Evolutionary conservation across 495 filamentous ascomycete species (phyloP).

Genomic region (Penicillium mononematosum): DNA sequence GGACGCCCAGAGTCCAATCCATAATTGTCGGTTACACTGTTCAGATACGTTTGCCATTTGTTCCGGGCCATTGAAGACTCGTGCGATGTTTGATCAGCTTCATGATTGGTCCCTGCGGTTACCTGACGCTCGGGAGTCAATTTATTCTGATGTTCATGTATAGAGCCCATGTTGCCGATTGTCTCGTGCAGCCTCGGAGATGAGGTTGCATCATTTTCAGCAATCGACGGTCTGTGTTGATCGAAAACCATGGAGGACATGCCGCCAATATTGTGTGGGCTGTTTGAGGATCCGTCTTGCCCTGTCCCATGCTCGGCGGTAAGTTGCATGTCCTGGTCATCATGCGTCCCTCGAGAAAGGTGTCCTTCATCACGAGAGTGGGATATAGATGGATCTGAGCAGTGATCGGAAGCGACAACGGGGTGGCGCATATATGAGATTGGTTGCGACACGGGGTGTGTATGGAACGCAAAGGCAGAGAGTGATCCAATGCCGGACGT

Average conservation of each 20-base stretch:
- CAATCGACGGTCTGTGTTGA: conserved; percentile 5
- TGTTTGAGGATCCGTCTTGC: neutral
- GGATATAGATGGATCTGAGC: conserved; percentile 4
- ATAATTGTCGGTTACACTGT: conserved; percentile 50
- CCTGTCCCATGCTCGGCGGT: neutral
- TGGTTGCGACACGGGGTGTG: conserved; percentile 36
- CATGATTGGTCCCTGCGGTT: neutral
- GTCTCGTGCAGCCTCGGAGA: conserved; percentile 7
- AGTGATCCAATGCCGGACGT: conserved; percentile 33
- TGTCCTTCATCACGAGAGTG: conserved; percentile 13
- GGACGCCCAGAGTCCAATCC: conserved; percentile 67
- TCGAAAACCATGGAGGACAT: conserved; percentile 10
- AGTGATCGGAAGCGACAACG: conserved; percentile 14
- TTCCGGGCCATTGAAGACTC: conserved; percentile 27
- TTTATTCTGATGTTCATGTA: conserved; percentile 3
- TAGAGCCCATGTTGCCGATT: neutral
- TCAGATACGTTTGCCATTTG: conserved; percentile 45
- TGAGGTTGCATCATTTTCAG: conserved; percentile 1
- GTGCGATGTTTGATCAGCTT: conserved; percentile 12
- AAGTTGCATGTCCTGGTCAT: conserved; percentile 14
- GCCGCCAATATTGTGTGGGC: neutral
- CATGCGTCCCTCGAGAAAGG: conserved; percentile 5
- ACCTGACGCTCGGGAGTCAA: neutral
- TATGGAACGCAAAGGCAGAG: conserved; percentile 31
- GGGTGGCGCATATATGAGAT: conserved; percentile 40